Conservation (phyloP, 2,329 filamentous ascomycete species). For the Annulohypoxylon truncatum region DNA sequence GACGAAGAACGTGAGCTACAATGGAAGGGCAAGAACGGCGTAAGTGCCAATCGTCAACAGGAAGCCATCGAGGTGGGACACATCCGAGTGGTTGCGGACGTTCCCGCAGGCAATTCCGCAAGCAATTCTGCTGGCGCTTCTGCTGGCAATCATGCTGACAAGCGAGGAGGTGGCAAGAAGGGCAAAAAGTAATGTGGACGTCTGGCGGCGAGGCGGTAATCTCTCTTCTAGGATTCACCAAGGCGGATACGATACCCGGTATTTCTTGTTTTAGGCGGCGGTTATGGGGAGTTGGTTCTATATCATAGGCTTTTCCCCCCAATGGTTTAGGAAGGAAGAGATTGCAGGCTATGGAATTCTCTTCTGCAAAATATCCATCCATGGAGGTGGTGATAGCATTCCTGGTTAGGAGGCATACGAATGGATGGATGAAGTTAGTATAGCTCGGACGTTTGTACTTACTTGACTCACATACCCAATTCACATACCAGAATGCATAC, state of each 20-base stretch:
- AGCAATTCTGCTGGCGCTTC: no score
- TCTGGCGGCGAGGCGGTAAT: slow-evolving; percentile 6
- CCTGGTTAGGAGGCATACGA: neutral
- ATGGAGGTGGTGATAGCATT: slow-evolving; percentile 25
- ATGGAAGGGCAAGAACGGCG: neutral
- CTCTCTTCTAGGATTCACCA: neutral
- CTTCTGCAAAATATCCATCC: slow-evolving; percentile 11
- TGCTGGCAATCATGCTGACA: neutral
- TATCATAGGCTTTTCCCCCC: neutral
- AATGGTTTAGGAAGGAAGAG: neutral
- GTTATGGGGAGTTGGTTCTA: slow-evolving; percentile 2
- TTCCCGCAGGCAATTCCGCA: neutral
- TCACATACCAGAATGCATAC: slow-evolving; percentile 4
- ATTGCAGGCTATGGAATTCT: slow-evolving; percentile 10
- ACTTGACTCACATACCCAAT: neutral
- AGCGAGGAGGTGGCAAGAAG: slow-evolving; percentile 12
- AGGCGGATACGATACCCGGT: neutral
- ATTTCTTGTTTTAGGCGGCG: slow-evolving; percentile 4
- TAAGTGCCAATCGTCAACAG: slow-evolving; percentile 4
- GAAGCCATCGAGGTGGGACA: neutral
- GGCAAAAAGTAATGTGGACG: slow-evolving; percentile 14
- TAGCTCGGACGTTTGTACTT: slow-evolving; percentile 17
- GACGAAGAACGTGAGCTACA: slow-evolving; percentile 24
- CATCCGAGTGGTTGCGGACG: neutral
- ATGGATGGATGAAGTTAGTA: neutral